phyloP scores from a whole-genome alignment of 768 basidiomycete species.

The Macrocybe gigantea region DNA sequence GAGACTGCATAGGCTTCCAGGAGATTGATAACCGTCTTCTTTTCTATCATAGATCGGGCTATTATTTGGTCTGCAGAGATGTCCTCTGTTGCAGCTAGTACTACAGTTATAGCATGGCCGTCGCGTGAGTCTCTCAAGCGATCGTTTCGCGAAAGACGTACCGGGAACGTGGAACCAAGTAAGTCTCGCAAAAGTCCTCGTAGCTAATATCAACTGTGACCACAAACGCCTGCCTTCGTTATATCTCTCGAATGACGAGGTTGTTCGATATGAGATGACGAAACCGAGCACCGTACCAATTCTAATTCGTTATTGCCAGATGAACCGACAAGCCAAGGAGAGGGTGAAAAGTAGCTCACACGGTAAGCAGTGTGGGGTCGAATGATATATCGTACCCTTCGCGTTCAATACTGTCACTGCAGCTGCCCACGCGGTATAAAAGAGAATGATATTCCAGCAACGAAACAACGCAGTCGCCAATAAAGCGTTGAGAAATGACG shows the following conservation, averaged over 20 bases:
- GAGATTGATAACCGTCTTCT: slow-evolving; percentile 64
- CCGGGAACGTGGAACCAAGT: slow-evolving; percentile 63
- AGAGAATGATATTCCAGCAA: slow-evolving; percentile 64
- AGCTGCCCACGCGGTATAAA: slow-evolving; percentile 60
- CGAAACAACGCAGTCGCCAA: slow-evolving; percentile 43
- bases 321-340: slow-evolving; percentile 11
- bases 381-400: slow-evolving; percentile 35
- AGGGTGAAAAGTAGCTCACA: slow-evolving; percentile 36
- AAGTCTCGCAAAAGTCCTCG: slow-evolving; percentile 51
- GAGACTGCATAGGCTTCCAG: slow-evolving; percentile 61
- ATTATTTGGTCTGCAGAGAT: slow-evolving; percentile 24
- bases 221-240: slow-evolving; percentile 67
- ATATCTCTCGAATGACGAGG: slow-evolving; percentile 68
- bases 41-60: slow-evolving; percentile 52
- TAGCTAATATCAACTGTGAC: slow-evolving; percentile 62
- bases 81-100: slow-evolving; percentile 8
- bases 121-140: no score
- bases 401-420: slow-evolving; percentile 46
- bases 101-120: not conserved
- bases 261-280: slow-evolving; percentile 66
- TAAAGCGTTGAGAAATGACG: slow-evolving; percentile 35
- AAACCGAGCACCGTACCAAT: slow-evolving; percentile 70
- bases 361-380: slow-evolving; percentile 56
- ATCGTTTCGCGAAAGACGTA: no score
- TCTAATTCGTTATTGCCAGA: slow-evolving; percentile 10